Evolutionary conservation across 2,329 filamentous ascomycete genomes (phyloP).

Genomic region (Neonectria sp.): DNA sequence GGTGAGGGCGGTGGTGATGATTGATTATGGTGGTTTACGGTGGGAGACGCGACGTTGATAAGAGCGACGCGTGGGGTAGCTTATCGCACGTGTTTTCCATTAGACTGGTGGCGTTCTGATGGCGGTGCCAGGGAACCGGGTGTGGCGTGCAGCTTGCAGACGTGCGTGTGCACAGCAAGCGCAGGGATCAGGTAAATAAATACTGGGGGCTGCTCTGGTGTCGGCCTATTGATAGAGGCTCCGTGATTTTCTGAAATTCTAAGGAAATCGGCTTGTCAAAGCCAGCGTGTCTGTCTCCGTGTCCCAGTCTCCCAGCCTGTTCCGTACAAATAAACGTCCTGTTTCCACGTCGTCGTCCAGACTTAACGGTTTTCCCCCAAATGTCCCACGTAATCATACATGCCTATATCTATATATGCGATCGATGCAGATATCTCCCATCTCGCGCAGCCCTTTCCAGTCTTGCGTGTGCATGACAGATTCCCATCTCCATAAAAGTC

Average conservation of each 20-base stretch:
- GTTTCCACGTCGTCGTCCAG: slow-evolving; percentile 21
- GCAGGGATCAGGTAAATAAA: neutral
- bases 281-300: slow-evolving; percentile 12
- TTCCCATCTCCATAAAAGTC: slow-evolving; percentile 38
- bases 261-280: slow-evolving; percentile 39
- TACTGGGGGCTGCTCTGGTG: too few relatives aligned
- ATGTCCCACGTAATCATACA: slow-evolving; percentile 12
- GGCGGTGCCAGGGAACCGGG: slow-evolving; percentile 8
- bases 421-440: slow-evolving; percentile 1
- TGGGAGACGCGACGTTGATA: slow-evolving; percentile 42
- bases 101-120: slow-evolving; percentile 22
- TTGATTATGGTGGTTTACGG: slow-evolving; percentile 22
- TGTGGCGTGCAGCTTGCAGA: slow-evolving; percentile 36
- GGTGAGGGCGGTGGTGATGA: slow-evolving; percentile 19
- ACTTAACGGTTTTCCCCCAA: slow-evolving; percentile 24
- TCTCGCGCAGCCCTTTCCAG: neutral
- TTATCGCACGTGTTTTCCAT: slow-evolving; percentile 41
- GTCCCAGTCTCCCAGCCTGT: slow-evolving; percentile 9
- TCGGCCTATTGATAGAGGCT: neutral
- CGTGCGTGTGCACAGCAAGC: slow-evolving; percentile 8
- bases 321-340: slow-evolving; percentile 3
- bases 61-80: slow-evolving; percentile 39
- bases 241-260: slow-evolving; percentile 12
- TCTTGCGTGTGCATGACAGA: slow-evolving; percentile 13
- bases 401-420: slow-evolving; percentile 5